Percentiles rank a stretch among this genome's conserved stretches.
phyloP scores from a whole-genome alignment of 345 rosid genomes.

The Tarenaya hassleriana region DNA sequence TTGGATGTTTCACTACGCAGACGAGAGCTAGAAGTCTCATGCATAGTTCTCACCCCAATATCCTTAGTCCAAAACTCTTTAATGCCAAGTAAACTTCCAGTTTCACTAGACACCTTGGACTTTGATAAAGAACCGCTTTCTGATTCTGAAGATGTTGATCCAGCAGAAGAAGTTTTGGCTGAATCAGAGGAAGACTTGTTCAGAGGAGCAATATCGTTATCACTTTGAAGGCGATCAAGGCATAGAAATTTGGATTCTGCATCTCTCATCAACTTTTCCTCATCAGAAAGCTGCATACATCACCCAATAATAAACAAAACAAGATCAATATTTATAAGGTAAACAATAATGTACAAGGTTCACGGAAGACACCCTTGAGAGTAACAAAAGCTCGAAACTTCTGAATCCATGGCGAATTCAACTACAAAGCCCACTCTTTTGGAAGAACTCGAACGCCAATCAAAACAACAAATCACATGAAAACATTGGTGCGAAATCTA shows the following conservation, averaged over 20 bases:
- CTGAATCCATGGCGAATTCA: neutral
- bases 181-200: too few species aligned
- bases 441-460: neutral
- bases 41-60: constrained; percentile 7
- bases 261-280: constrained; percentile 24
- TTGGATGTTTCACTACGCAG: constrained; percentile 3
- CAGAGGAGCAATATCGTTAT: too few species aligned
- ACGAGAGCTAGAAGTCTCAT: constrained; percentile 11
- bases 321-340: too few species aligned
- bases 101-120: constrained; percentile 17
- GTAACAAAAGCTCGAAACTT: constrained; percentile 10
- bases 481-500: neutral
- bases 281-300: constrained; percentile 26
- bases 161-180: too few species aligned
- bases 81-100: constrained; percentile 27
- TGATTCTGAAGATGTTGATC: too few species aligned
- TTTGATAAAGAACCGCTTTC: constrained; percentile 5
- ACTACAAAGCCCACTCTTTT: neutral
- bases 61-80: constrained; percentile 27
- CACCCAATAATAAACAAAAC: constrained; percentile 10
- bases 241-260: constrained; percentile 19
- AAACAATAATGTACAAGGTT: neutral
- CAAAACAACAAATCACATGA: neutral
- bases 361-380: neutral
- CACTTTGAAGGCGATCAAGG: constrained; percentile 11